Percentiles rank a stretch among this genome's conserved stretches.
These are phyloP conservation scores for Gossypium davidsonii DNA, from an alignment of 441 rosid species.

Conservation along the genomic window DNA sequence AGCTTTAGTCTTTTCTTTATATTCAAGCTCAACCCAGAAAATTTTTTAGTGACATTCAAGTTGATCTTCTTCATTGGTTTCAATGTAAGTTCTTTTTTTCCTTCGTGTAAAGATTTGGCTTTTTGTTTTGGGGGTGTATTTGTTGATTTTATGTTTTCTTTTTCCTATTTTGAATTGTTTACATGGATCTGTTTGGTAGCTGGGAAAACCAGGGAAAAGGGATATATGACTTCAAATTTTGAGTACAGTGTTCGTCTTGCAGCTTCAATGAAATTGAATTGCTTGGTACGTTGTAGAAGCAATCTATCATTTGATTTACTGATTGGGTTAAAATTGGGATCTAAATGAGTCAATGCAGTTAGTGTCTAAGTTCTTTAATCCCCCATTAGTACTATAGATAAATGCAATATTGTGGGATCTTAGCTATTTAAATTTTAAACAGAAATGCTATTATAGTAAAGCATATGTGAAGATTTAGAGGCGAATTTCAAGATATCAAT, in stretches of 20 bases:
- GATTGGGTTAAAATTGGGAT: neutral
- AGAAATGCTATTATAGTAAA: neutral
- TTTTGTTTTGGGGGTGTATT: conserved; percentile 10
- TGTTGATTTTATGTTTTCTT: neutral
- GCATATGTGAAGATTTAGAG: too few relatives aligned
- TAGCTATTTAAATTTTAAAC: neutral
- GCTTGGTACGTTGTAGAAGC: neutral
- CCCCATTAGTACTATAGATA: neutral
- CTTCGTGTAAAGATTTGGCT: conserved; percentile 1
- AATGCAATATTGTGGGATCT: neutral
- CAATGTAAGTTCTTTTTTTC: conserved; percentile 22
- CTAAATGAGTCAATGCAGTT: neutral
- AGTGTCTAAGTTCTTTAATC: neutral
- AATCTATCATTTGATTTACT: neutral
- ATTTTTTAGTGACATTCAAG: neutral
- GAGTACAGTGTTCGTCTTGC: neutral
- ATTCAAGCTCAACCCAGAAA: conserved; percentile 6
- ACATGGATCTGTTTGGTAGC: neutral
- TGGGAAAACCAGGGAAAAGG: neutral
- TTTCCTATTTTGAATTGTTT: neutral
- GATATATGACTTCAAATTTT: neutral
- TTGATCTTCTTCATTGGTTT: conserved; percentile 6
- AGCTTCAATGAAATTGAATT: conserved; percentile 9
- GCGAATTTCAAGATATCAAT: too few relatives aligned
- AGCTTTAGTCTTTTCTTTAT: neutral